Evolutionary conservation across 305 asterid species (phyloP).

Genomic region (Fraxinus dipetala): DNA sequence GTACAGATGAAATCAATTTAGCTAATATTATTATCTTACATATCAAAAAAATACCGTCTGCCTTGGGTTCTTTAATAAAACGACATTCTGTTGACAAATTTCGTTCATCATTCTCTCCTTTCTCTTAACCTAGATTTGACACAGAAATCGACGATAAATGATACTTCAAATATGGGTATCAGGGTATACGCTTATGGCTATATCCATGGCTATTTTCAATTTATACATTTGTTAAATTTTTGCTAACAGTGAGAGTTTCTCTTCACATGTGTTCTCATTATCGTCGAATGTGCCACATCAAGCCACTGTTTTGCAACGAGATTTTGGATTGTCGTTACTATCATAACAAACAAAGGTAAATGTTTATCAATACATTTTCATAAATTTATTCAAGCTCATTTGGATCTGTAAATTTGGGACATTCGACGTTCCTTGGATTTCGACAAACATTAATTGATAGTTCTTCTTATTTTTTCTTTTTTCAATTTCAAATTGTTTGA

Average conservation of each 20-base stretch:
- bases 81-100: too few species aligned
- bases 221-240: not conserved
- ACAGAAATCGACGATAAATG: conserved; percentile 52
- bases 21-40: too few species aligned
- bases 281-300: conserved; percentile 72
- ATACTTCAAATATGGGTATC: conserved; percentile 62
- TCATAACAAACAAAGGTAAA: conserved; percentile 64
- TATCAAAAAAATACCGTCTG: too few species aligned
- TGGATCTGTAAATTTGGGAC: not conserved
- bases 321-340: conserved; percentile 81
- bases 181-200: conserved; percentile 15
- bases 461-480: not conserved
- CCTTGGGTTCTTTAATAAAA: too few species aligned
- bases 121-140: not conserved
- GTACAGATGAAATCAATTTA: too few species aligned
- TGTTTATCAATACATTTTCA: not conserved
- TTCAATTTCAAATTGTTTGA: not conserved
- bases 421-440: not conserved
- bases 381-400: not conserved
- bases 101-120: too few species aligned
- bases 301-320: conserved; percentile 82
- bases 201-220: not conserved
- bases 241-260: conserved; percentile 20
- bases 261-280: conserved; percentile 69
- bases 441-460: not conserved